phyloP scores from a whole-genome alignment of 2,329 filamentous ascomycete genomes.

The Fusarium hainanense region DNA sequence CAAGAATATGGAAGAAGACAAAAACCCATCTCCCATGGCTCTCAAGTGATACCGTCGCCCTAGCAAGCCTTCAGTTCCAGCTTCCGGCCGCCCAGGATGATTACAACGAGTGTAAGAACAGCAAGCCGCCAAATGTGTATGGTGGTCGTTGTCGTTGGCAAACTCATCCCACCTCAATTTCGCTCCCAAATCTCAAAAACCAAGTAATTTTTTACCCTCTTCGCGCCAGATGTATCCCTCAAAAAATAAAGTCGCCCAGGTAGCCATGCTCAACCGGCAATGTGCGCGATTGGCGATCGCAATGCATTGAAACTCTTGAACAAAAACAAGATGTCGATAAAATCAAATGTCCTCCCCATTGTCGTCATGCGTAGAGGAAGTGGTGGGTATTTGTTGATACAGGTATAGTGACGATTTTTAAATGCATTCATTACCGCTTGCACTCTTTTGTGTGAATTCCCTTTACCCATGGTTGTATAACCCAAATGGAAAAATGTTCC shows the following conservation, averaged over 20 bases:
- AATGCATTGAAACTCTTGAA: constrained; percentile 45
- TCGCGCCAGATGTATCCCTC: constrained; percentile 41
- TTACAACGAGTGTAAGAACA: constrained; percentile 66
- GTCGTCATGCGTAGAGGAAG: constrained; percentile 47
- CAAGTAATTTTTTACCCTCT: constrained; percentile 31
- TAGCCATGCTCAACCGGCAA: constrained; percentile 39
- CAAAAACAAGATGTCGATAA: constrained; percentile 31
- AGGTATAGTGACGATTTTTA: constrained; percentile 56
- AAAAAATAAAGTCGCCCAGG: constrained; percentile 28
- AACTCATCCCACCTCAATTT: constrained; percentile 36
- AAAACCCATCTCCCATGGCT: constrained; percentile 35
- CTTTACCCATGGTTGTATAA: constrained; percentile 49
- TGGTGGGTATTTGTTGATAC: constrained; percentile 55
- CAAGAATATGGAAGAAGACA: constrained; percentile 49
- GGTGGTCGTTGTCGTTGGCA: constrained; percentile 43
- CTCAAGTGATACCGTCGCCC: constrained; percentile 48
- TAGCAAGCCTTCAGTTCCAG: constrained; percentile 51
- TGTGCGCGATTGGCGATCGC: constrained; percentile 23
- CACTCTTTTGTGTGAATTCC: constrained; percentile 53
- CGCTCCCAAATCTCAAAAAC: constrained; percentile 30
- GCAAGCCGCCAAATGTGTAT: constrained; percentile 48
- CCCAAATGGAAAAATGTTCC: constrained; percentile 39
- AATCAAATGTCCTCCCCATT: constrained; percentile 44
- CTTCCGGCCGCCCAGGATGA: constrained; percentile 53
- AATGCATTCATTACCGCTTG: constrained; percentile 56